Evolutionary conservation across 139 green algal species (phyloP), one percentile per base, ranked within the genome.

Genomic region (Coelastrella sp.): DNA sequence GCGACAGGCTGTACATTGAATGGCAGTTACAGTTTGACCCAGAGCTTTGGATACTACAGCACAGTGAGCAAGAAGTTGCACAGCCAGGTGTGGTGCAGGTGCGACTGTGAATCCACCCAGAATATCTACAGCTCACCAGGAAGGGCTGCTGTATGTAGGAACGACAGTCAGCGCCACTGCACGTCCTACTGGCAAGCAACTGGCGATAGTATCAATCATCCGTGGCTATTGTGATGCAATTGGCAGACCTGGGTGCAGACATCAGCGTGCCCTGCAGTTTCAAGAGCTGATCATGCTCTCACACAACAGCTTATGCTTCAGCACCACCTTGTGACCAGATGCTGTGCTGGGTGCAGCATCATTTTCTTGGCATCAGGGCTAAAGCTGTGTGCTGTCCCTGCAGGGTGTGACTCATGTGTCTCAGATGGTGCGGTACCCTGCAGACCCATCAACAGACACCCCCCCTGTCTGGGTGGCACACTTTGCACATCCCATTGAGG

Each of bases 321-420:
- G 32, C 32, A 47, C 32, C 32, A 47, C 32, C 32, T 47, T 47
- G 32, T 47, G 32, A 47, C 32, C 32, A 47, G n/a, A 20, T 83
- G 76, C 76, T 65, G 32, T 60, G 16, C 59, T 20, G 11, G 76
- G 20, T 47, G 32, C 32, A 47, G 32, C 32, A 47, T 47, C 32
- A 47, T 47, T 0, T 47, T 47, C 32, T 47, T 47, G 32, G 32
- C 32, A 47, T 47, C 32, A 47, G 32, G 32, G 32, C 1, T 47
- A 1, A 47, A 47, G 32, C 32, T 47, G 32, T 47, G 32, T 83
- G 32, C 8, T 32, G 20, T 19, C 66, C 32, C 7, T 89, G 54
- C 90, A 95, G 92, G 95, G 95, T n/a, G 92, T 95, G 14, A 96
- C 95, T 2, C 94, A 96, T 47, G 85, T 94, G 23, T 92, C 85